These are phyloP conservation scores for Talaromyces sp. DNA, from an alignment of 2,329 filamentous ascomycete species.

Conservation along the genomic window DNA sequence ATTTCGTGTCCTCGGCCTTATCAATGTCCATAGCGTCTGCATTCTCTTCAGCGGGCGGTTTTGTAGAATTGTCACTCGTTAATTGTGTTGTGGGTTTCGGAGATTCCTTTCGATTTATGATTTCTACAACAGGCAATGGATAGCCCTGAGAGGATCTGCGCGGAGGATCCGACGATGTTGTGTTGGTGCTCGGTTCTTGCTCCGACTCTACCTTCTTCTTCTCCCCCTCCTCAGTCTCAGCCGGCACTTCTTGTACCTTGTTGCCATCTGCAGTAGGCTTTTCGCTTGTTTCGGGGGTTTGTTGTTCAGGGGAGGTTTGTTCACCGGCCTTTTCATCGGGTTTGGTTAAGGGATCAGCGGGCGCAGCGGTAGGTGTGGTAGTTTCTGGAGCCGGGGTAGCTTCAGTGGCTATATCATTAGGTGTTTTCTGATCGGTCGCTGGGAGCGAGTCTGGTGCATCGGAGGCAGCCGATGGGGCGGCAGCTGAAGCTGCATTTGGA, in stretches of 20 bases:
- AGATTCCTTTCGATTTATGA: neutral
- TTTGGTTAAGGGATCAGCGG: neutral
- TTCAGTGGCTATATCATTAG: neutral
- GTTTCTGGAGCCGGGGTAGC: neutral
- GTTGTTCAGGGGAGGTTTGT: neutral
- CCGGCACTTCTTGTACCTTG: neutral
- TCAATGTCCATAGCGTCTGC: constrained; percentile 23
- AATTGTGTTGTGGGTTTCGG: neutral
- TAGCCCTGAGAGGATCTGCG: constrained; percentile 5
- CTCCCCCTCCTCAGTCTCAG: too few species aligned
- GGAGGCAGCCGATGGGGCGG: neutral
- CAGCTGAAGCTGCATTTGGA: neutral
- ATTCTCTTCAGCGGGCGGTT: neutral
- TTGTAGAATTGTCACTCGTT: neutral
- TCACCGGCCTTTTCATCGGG: neutral
- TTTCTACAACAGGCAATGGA: constrained; percentile 10
- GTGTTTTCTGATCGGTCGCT: neutral
- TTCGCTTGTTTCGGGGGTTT: neutral
- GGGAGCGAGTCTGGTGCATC: neutral
- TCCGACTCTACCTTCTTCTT: neutral
- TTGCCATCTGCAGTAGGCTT: neutral
- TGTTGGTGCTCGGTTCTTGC: neutral
- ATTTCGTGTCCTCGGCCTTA: too few species aligned
- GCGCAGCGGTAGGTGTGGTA: neutral
- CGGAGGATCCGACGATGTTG: neutral